A percentile compares a stretch with the other conserved stretches of the same genome.
Evolutionary conservation across 2,329 filamentous ascomycete genomes (phyloP).

Genomic region (Hypoxylon sp.): DNA sequence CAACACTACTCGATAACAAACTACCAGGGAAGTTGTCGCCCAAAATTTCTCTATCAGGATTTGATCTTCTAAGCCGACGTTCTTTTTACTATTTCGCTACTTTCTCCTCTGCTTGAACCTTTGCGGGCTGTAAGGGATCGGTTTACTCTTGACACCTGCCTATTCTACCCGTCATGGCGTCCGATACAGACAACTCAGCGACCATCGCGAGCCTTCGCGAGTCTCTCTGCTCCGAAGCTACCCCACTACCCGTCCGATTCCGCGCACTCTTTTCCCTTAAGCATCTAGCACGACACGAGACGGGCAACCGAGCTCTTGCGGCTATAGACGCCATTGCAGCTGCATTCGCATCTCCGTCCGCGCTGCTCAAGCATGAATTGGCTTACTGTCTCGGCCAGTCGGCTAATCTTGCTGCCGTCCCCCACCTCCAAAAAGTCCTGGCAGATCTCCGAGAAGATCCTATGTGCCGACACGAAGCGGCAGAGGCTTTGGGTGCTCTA

Average conservation of each 20-base stretch:
- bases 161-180: conserved; percentile 42
- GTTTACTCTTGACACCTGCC: neutral
- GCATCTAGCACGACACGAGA: conserved; percentile 80
- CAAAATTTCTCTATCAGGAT: conserved; percentile 24
- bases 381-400: conserved; percentile 98
- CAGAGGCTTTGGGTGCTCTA: conserved; percentile 91
- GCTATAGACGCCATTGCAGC: conserved; percentile 87
- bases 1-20: conserved; percentile 22
- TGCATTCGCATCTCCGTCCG: conserved; percentile 85
- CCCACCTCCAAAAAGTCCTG: conserved; percentile 79
- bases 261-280: conserved; percentile 98
- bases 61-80: conserved; percentile 6
- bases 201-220: conserved; percentile 76
- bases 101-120: neutral
- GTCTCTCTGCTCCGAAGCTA: conserved; percentile 82
- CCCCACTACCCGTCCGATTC: conserved; percentile 89
- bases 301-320: conserved; percentile 70
- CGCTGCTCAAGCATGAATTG: conserved; percentile 93
- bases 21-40: conserved; percentile 10
- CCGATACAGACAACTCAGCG: conserved; percentile 43
- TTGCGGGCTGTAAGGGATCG: neutral
- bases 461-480: conserved; percentile 97
- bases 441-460: conserved; percentile 85
- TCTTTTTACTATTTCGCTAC: conserved; percentile 6
- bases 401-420: conserved; percentile 79